Evolutionary conservation across 176 grass and related monocot genomes (phyloP).

Genomic region (Aegilops speltoides): DNA sequence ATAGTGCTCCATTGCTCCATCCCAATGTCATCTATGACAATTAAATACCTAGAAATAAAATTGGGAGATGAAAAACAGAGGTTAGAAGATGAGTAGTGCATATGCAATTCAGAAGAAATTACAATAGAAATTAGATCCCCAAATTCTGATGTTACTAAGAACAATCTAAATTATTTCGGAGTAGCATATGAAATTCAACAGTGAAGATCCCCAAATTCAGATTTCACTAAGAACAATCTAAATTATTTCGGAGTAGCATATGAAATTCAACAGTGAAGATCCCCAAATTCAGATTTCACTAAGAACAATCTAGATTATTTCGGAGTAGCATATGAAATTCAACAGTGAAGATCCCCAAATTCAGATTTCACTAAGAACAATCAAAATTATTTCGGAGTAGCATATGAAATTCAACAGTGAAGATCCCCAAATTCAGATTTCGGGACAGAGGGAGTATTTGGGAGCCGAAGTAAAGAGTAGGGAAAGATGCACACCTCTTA

Average conservation of each 20-base stretch:
- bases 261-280: neutral
- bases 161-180: neutral
- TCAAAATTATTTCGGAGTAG: neutral
- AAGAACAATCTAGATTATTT: neutral
- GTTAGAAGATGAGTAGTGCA: neutral
- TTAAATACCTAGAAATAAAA: conserved; percentile 29
- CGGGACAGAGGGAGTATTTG: too few relatives aligned
- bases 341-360: neutral
- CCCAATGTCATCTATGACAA: conserved; percentile 36
- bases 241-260: neutral
- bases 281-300: neutral
- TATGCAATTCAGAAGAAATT: neutral
- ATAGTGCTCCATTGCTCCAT: conserved; percentile 5
- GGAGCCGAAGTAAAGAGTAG: neutral
- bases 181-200: neutral
- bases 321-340: neutral
- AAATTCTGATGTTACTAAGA: neutral
- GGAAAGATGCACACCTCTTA: conserved; percentile 1
- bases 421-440: neutral
- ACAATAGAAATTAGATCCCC: neutral
- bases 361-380: too few relatives aligned
- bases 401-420: neutral
- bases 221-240: neutral
- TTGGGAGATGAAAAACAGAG: neutral
- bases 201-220: neutral